Percentiles rank a stretch among this genome's conserved stretches.
phyloP scores from a whole-genome alignment of 2,329 filamentous ascomycete species.

The Dendrostoma leiphaemia region DNA sequence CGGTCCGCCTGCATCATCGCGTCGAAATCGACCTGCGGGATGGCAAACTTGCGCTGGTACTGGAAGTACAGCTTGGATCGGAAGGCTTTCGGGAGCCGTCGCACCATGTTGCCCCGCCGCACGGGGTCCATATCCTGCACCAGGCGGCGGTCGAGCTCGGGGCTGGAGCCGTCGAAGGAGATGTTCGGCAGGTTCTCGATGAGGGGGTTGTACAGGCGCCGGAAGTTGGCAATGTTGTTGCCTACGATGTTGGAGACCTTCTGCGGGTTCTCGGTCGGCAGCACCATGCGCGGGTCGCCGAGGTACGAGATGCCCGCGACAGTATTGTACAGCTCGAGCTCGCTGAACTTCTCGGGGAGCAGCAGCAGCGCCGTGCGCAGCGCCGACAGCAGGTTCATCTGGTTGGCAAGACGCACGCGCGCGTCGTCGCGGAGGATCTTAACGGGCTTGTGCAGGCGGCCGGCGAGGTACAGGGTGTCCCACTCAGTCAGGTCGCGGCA shows the following conservation, averaged over 20 bases:
- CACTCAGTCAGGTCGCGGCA: constrained; percentile 84
- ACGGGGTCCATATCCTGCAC: constrained; percentile 90
- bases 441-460: constrained; percentile 92
- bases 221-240: constrained; percentile 88
- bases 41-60: constrained; percentile 86
- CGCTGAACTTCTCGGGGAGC: constrained; percentile 79
- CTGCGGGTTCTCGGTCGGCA: constrained; percentile 84
- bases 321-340: constrained; percentile 82
- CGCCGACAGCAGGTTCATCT: constrained; percentile 91
- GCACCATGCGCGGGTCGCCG: constrained; percentile 91
- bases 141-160: constrained; percentile 65
- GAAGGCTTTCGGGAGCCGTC: constrained; percentile 83
- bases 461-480: constrained; percentile 95
- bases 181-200: constrained; percentile 90
- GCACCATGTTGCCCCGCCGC: constrained; percentile 93
- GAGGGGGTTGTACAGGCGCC: constrained; percentile 84
- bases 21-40: constrained; percentile 80
- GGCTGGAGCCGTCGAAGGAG: constrained; percentile 67
- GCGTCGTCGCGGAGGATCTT: constrained; percentile 96
- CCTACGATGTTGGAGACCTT: constrained; percentile 95
- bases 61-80: constrained; percentile 89
- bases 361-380: constrained; percentile 86
- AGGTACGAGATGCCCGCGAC: constrained; percentile 93
- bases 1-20: constrained; percentile 76
- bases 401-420: constrained; percentile 87